A percentile compares a stretch with the other conserved stretches of the same genome.
Conservation (phyloP, 345 rosid species). For the Citropsis articulata region DNA sequence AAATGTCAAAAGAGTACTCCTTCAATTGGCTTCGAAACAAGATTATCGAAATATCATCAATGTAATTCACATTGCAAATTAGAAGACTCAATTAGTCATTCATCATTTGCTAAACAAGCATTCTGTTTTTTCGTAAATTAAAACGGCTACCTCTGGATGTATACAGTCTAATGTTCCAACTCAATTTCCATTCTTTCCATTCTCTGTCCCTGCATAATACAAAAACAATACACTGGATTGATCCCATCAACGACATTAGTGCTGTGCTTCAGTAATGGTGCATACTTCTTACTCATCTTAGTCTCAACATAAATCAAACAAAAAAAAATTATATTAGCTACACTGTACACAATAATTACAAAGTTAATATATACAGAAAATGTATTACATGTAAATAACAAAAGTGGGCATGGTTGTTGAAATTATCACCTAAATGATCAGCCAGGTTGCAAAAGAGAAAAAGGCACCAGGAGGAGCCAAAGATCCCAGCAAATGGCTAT, state of each 20-base stretch:
- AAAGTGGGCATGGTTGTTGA: neutral
- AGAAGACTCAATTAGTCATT: too few relatives aligned
- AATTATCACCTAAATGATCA: slow-evolving; percentile 44
- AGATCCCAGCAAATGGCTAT: slow-evolving; percentile 20
- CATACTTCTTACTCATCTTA: slow-evolving; percentile 36
- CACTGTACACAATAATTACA: neutral
- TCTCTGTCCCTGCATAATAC: neutral
- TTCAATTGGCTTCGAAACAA: too few relatives aligned
- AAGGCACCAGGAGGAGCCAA: slow-evolving; percentile 23
- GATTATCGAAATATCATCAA: too few relatives aligned
- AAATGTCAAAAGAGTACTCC: too few relatives aligned
- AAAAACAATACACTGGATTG: slow-evolving; percentile 13
- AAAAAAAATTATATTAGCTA: neutral
- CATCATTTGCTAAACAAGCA: too few relatives aligned
- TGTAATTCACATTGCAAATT: too few relatives aligned
- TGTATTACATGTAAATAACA: neutral
- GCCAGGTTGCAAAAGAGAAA: slow-evolving; percentile 30
- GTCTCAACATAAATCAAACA: neutral
- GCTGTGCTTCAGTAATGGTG: slow-evolving; percentile 45
- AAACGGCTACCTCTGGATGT: too few relatives aligned
- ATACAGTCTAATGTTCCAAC: neutral
- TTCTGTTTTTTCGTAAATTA: too few relatives aligned
- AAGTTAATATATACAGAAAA: neutral
- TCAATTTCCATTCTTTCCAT: neutral
- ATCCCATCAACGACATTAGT: slow-evolving; percentile 40